Conservation (phyloP, 805 yeast genomes). For the Candida corydali region DNA sequence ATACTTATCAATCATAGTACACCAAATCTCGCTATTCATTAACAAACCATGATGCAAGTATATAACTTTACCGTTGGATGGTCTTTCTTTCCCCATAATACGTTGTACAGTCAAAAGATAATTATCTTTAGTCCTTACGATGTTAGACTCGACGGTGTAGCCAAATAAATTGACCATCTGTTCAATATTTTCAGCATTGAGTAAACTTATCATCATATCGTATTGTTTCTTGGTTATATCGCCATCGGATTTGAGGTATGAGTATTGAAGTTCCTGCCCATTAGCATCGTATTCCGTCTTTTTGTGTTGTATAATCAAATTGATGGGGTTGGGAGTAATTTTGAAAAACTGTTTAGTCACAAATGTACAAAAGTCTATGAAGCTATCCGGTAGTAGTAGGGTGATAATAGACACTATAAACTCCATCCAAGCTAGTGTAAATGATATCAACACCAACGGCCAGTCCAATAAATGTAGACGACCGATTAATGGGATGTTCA, state of each 20-base stretch:
- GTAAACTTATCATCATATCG: slow-evolving; percentile 31
- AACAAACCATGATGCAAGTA: slow-evolving; percentile 90
- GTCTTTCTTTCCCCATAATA: slow-evolving; percentile 22
- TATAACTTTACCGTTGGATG: slow-evolving; percentile 42
- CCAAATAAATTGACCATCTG: slow-evolving; percentile 69
- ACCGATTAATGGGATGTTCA: slow-evolving; percentile 42
- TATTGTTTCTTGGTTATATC: slow-evolving; percentile 18
- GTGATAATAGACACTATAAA: slow-evolving; percentile 43
- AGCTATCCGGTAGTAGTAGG: slow-evolving; percentile 38
- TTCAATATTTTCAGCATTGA: slow-evolving; percentile 50
- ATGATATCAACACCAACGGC: slow-evolving; percentile 41
- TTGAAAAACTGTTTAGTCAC: slow-evolving; percentile 23
- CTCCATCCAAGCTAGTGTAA: slow-evolving; percentile 48
- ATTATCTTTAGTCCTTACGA: slow-evolving; percentile 73
- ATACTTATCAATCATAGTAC: slow-evolving; percentile 37
- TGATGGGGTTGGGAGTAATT: slow-evolving; percentile 24
- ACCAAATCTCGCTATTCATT: slow-evolving; percentile 83
- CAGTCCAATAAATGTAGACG: slow-evolving; percentile 47
- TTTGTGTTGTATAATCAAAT: slow-evolving; percentile 12
- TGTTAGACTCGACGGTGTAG: slow-evolving; percentile 67
- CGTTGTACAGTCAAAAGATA: slow-evolving; percentile 76
- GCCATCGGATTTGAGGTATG: slow-evolving; percentile 17
- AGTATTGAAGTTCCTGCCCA: slow-evolving; percentile 16
- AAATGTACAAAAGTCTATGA: slow-evolving; percentile 34
- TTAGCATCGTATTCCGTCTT: slow-evolving; percentile 2